Conservation (phyloP, 768 basidiomycete species). For the Leccinum rimulosum region DNA sequence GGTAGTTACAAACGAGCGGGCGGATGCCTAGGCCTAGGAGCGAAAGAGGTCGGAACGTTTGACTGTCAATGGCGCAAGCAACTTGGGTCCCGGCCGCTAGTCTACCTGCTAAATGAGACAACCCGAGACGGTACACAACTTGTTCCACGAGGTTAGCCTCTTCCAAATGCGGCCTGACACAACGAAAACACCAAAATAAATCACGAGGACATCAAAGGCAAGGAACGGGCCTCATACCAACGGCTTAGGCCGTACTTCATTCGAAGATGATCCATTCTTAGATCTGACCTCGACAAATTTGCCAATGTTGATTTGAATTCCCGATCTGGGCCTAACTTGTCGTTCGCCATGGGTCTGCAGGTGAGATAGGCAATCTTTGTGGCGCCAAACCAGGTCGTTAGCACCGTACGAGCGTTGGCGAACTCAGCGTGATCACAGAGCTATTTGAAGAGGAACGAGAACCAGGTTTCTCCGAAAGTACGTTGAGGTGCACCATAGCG, state of each 20-base stretch:
- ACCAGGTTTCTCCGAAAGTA: conserved; percentile 45
- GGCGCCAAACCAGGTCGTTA: conserved; percentile 24
- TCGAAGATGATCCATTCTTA: conserved; percentile 51
- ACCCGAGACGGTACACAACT: too few relatives aligned
- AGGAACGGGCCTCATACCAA: conserved; percentile 60
- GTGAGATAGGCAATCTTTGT: conserved; percentile 23
- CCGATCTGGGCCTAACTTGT: conserved; percentile 61
- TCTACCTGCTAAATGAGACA: too few relatives aligned
- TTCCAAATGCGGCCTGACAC: conserved; percentile 74
- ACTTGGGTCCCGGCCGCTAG: too few relatives aligned
- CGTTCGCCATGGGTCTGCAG: conserved; percentile 39
- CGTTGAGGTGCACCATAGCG: conserved; percentile 28
- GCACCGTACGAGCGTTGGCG: conserved; percentile 43
- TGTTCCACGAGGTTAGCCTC: conserved; percentile 88
- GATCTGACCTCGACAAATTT: conserved; percentile 86
- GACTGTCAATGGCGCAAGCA: too few relatives aligned
- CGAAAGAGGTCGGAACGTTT: too few relatives aligned
- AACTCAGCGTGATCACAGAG: conserved; percentile 44
- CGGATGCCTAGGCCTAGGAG: too few relatives aligned
- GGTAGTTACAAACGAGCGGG: too few relatives aligned
- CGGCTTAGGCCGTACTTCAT: conserved; percentile 72
- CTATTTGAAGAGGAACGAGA: conserved; percentile 59
- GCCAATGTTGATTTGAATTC: conserved; percentile 88
- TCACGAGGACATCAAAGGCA: conserved; percentile 12
- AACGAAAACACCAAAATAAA: conserved; percentile 21